phyloP scores from a whole-genome alignment of 208 protist genomes.

The Jaenimonas drosophilae region DNA sequence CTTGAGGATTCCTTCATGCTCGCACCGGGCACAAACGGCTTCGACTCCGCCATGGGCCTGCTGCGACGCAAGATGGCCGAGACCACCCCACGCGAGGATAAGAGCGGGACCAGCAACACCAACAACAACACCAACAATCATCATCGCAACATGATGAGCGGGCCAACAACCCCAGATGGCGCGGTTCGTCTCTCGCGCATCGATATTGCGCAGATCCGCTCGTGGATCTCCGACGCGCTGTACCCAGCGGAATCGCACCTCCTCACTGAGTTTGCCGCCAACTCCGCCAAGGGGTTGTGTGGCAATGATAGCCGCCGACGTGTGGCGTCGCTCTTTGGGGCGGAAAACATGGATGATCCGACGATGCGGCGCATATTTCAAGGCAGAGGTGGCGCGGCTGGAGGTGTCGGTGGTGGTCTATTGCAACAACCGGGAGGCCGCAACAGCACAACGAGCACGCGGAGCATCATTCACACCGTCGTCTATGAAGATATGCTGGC shows the following conservation, averaged over 20 bases:
- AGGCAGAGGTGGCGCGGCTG: too few relatives aligned
- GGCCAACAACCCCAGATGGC: background rate
- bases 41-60: conserved; percentile 1
- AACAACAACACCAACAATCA: background rate
- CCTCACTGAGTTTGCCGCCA: background rate
- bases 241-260: conserved; percentile 1
- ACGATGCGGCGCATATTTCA: too few relatives aligned
- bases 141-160: background rate
- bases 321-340: too few relatives aligned
- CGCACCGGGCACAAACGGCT: background rate
- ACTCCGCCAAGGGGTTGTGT: background rate
- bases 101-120: background rate
- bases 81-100: background rate
- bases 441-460: background rate
- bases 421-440: too few relatives aligned
- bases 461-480: too few relatives aligned
- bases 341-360: too few relatives aligned
- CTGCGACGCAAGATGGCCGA: background rate
- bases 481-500: too few relatives aligned
- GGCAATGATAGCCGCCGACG: too few relatives aligned
- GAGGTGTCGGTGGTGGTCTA: too few relatives aligned
- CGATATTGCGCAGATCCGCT: conserved; percentile 9
- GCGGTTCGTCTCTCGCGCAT: conserved; percentile 1
- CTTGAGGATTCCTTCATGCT: background rate
- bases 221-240: conserved; percentile 6